A percentile compares a stretch with the other conserved stretches of the same genome.
Conservation (phyloP, 805 yeast genomes). For the Gaillardinia entomophila region DNA sequence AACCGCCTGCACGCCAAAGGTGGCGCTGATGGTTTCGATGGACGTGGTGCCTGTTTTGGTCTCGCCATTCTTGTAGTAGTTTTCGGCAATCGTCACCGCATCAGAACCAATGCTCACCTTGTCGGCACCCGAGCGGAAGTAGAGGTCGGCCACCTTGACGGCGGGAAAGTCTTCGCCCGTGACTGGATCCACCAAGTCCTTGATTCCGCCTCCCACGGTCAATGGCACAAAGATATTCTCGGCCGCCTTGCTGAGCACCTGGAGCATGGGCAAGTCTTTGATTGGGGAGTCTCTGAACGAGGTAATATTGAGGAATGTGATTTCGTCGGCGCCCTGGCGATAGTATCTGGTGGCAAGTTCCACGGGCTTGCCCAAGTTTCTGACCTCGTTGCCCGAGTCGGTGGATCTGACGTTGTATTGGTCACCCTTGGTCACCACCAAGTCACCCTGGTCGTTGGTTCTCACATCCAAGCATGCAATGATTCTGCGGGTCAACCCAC, state of each 20-base stretch:
- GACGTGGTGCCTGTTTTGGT: constrained; percentile 72
- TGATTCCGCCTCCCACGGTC: constrained; percentile 98
- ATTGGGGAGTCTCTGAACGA: constrained; percentile 93
- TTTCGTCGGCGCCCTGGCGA: constrained; percentile 94
- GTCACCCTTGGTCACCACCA: constrained; percentile 97
- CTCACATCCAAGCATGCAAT: constrained; percentile 98
- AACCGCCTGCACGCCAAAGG: constrained; percentile 96
- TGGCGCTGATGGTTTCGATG: constrained; percentile 85
- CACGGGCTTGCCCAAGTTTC: constrained; percentile 96
- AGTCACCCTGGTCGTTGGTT: constrained; percentile 87
- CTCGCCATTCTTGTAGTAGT: constrained; percentile 55
- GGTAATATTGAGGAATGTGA: constrained; percentile 90
- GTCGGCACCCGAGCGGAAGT: constrained; percentile 96
- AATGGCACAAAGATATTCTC: constrained; percentile 92
- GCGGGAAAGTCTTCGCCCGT: constrained; percentile 74
- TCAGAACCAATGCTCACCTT: constrained; percentile 98
- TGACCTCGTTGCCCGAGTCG: constrained; percentile 44
- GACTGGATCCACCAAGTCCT: constrained; percentile 82
- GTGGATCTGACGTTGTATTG: constrained; percentile 84
- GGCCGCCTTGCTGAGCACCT: constrained; percentile 77
- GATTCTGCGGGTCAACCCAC: constrained; percentile 82
- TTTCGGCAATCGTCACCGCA: constrained; percentile 89
- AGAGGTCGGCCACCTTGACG: constrained; percentile 81
- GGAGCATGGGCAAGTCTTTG: constrained; percentile 91
- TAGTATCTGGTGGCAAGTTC: constrained; percentile 88